A percentile compares a stretch with the other conserved stretches of the same genome.
phyloP scores from a whole-genome alignment of 495 filamentous ascomycete genomes.

The Penicillium coffeae region DNA sequence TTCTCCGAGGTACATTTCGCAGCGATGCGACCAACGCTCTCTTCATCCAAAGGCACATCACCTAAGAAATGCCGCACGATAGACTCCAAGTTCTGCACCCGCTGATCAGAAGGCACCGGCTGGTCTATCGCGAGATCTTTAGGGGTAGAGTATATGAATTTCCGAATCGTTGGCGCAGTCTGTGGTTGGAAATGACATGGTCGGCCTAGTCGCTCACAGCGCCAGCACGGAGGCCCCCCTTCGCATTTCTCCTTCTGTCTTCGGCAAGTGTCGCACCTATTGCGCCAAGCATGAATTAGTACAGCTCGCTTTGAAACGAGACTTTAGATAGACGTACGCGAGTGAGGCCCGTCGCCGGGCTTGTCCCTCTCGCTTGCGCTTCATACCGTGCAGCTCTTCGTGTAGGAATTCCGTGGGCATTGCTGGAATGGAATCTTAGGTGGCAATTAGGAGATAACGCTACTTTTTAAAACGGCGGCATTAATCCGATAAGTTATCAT shows the following conservation, averaged over 20 bases:
- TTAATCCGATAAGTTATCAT: not conserved
- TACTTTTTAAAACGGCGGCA: not conserved
- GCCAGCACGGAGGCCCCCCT: slow-evolving; percentile 42
- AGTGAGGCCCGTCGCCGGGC: not conserved
- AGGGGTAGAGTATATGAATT: slow-evolving; percentile 18
- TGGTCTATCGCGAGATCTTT: slow-evolving; percentile 10
- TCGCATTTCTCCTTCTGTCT: slow-evolving; percentile 47
- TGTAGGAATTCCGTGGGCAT: not conserved
- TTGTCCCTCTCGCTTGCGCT: not conserved
- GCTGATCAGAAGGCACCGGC: not conserved
- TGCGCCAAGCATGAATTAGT: not conserved
- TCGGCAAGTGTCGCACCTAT: slow-evolving; percentile 40
- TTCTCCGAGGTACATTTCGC: slow-evolving; percentile 6
- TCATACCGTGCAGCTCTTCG: not conserved
- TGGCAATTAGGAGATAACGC: not conserved
- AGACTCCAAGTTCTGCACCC: slow-evolving; percentile 10
- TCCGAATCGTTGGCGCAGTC: slow-evolving; percentile 19
- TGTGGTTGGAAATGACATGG: slow-evolving; percentile 38
- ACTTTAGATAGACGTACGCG: not conserved
- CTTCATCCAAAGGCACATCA: slow-evolving; percentile 14
- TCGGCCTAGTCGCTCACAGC: slow-evolving; percentile 40
- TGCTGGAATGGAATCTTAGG: not conserved
- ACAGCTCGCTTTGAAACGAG: not conserved
- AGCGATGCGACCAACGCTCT: slow-evolving; percentile 9
- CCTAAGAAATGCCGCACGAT: slow-evolving; percentile 19